phyloP scores from a whole-genome alignment of 2,329 filamentous ascomycete genomes.

The Colletotrichum salicis region DNA sequence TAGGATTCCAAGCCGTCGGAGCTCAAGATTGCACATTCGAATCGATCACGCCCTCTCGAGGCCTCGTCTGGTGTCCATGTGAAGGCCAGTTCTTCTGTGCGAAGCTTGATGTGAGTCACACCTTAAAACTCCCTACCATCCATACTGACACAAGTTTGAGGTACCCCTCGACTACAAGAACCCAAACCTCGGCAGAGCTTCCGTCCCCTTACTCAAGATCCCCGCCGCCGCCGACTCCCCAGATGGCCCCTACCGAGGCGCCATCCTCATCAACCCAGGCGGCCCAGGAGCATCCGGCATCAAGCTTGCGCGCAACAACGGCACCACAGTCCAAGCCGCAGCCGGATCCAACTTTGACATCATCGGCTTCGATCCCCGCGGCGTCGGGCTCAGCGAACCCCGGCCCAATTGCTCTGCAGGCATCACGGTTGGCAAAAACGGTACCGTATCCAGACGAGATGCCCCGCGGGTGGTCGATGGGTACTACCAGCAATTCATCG shows the following conservation, averaged over 20 bases:
- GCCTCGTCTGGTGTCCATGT: constrained; percentile 45
- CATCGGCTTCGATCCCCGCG: constrained; percentile 57
- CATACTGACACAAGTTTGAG: constrained; percentile 27
- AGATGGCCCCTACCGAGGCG: constrained; percentile 51
- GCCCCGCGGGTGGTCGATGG: constrained; percentile 2
- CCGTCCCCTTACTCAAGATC: constrained; percentile 51
- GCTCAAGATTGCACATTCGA: constrained; percentile 40
- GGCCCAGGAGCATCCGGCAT: constrained; percentile 56
- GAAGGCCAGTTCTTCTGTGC: constrained; percentile 51
- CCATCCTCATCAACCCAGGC: constrained; percentile 57
- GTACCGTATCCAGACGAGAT: neutral
- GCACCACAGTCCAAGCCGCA: constrained; percentile 38
- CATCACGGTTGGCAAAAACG: neutral
- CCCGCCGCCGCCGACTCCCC: constrained; percentile 49
- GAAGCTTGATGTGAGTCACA: constrained; percentile 42
- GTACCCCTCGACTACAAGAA: constrained; percentile 53
- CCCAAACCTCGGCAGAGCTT: constrained; percentile 41
- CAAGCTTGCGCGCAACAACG: constrained; percentile 41
- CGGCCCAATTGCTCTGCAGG: constrained; percentile 49
- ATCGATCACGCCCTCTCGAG: constrained; percentile 26
- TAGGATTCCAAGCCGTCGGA: neutral
- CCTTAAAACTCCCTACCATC: too few species aligned
- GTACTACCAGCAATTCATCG: neutral
- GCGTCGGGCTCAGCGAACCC: constrained; percentile 50
- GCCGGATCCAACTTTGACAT: constrained; percentile 48